phyloP scores from a whole-genome alignment of 2,329 filamentous ascomycete species.

The Neoarthrinium moseri region DNA sequence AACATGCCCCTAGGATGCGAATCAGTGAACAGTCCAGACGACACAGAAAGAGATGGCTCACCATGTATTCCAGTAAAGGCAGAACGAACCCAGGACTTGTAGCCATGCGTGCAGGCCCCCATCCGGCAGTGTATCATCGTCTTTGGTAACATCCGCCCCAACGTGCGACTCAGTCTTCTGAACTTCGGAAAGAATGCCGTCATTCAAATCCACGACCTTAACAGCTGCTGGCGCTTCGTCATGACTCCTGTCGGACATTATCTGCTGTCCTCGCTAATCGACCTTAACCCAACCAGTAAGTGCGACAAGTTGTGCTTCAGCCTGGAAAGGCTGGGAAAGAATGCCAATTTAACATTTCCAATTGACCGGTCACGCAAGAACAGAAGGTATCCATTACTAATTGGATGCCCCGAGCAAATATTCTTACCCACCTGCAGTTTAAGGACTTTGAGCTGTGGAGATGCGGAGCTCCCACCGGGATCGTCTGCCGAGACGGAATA shows the following conservation, averaged over 20 bases:
- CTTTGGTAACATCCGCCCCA: background rate
- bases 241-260: background rate
- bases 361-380: too few species aligned
- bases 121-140: slow-evolving; percentile 19
- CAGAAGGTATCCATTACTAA: background rate
- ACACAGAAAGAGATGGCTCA: background rate
- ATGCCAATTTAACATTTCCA: too few species aligned
- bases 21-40: slow-evolving; percentile 16
- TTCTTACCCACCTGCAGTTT: slow-evolving; percentile 6
- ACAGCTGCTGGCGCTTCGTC: background rate
- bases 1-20: slow-evolving; percentile 19
- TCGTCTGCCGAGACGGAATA: too few species aligned
- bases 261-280: too few species aligned
- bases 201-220: background rate
- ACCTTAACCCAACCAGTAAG: background rate
- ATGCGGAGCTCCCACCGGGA: background rate
- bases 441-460: background rate
- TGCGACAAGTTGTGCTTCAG: too few species aligned
- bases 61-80: slow-evolving; percentile 5
- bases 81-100: slow-evolving; percentile 34
- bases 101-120: slow-evolving; percentile 38
- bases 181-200: background rate
- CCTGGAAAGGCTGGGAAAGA: too few species aligned
- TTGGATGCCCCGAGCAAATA: too few species aligned
- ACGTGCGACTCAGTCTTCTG: background rate